phyloP scores from a whole-genome alignment of 345 rosid species.

The Arabis hirsuta region DNA sequence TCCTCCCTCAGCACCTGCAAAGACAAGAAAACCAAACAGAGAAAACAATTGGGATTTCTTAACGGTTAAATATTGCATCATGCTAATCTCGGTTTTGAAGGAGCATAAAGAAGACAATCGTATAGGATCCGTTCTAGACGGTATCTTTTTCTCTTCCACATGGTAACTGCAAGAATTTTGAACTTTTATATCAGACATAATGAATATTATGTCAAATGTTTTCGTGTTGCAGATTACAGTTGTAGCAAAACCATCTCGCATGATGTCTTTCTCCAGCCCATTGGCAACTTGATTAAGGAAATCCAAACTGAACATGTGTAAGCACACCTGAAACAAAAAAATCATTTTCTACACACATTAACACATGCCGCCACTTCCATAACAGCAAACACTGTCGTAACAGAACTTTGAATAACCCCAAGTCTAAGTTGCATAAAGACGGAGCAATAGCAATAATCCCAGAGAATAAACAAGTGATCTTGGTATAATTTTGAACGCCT shows the following conservation, averaged over 20 bases:
- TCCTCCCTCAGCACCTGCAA: conserved; percentile 85
- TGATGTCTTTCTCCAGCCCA: conserved; percentile 96
- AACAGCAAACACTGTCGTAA: conserved; percentile 2
- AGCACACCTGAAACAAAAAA: conserved; percentile 76
- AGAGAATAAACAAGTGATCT: background rate
- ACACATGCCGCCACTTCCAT: conserved; percentile 2
- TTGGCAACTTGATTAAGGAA: conserved; percentile 94
- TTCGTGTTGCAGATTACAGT: background rate
- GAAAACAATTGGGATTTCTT: background rate
- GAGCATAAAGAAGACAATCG: conserved; percentile 94
- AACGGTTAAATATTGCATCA: background rate
- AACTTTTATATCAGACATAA: conserved; percentile 8
- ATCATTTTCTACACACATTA: conserved; percentile 10
- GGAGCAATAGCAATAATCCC: background rate
- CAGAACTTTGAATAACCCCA: background rate
- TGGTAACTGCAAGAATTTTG: conserved; percentile 57
- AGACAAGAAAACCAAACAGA: background rate
- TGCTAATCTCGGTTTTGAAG: conserved; percentile 46
- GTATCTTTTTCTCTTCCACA: conserved; percentile 95
- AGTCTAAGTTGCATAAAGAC: conserved; percentile 7
- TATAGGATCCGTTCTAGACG: conserved; percentile 97
- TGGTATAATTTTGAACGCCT: background rate
- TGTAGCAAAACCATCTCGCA: conserved; percentile 52
- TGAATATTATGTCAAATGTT: conserved; percentile 5
- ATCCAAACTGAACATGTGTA: conserved; percentile 97